A percentile compares a stretch with the other conserved stretches of the same genome.
Conservation (phyloP, 208 protist genomes). For the Wallacemonas sp. region DNA sequence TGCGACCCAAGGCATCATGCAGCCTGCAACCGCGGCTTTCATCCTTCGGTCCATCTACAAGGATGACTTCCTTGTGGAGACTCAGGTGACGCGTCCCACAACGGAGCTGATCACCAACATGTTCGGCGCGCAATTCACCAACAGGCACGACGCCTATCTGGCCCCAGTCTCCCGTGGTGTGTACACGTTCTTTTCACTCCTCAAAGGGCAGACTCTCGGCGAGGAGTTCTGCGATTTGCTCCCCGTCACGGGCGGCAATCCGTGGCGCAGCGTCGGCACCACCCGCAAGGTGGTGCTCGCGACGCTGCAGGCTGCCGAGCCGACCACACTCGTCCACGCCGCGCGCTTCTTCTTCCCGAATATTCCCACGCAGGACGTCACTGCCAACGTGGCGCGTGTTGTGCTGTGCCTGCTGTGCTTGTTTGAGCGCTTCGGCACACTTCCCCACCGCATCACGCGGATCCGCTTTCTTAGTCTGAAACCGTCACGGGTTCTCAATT, state of each 20-base stretch:
- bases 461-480: slow-evolving; percentile 79
- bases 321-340: slow-evolving; percentile 44
- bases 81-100: slow-evolving; percentile 52
- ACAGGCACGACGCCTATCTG: slow-evolving; percentile 71
- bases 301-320: slow-evolving; percentile 57
- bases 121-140: slow-evolving; percentile 78
- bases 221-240: slow-evolving; percentile 90
- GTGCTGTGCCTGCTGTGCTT: slow-evolving; percentile 66
- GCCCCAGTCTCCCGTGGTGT: slow-evolving; percentile 44
- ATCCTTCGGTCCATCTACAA: slow-evolving; percentile 86
- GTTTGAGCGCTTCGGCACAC: slow-evolving; percentile 79
- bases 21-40: slow-evolving; percentile 75
- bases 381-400: slow-evolving; percentile 44
- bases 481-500: slow-evolving; percentile 47
- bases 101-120: slow-evolving; percentile 70
- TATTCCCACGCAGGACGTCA: slow-evolving; percentile 64
- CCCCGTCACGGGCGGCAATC: slow-evolving; percentile 45
- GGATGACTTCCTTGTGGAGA: slow-evolving; percentile 77
- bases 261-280: slow-evolving; percentile 45
- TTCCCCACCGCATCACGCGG: slow-evolving; percentile 62
- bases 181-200: slow-evolving; percentile 74
- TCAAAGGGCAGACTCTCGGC: slow-evolving; percentile 75
- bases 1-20: slow-evolving; percentile 35
- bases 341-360: slow-evolving; percentile 60
- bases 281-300: slow-evolving; percentile 57